Evolutionary conservation across 2,329 filamentous ascomycete species (phyloP).

Genomic region (Cladosporium cucumerinum): DNA sequence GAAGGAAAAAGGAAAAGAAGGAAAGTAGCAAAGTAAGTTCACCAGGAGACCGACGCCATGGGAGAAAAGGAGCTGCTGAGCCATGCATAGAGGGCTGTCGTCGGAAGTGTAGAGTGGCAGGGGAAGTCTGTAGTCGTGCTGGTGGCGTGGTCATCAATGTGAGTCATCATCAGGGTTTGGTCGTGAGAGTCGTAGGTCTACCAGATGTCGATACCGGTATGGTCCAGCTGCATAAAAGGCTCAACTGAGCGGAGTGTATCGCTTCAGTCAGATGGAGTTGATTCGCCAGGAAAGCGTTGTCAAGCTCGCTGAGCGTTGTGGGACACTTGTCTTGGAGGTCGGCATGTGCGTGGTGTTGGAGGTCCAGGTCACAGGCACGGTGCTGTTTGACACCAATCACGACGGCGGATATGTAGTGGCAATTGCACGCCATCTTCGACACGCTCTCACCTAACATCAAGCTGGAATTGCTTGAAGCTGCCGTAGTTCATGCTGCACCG

Average conservation of each 20-base stretch:
- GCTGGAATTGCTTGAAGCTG: constrained; percentile 79
- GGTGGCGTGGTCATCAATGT: background rate
- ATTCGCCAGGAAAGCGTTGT: background rate
- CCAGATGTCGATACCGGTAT: background rate
- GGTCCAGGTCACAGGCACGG: background rate
- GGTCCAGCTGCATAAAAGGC: background rate
- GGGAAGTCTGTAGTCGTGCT: background rate
- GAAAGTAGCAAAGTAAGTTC: background rate
- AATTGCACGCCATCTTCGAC: background rate
- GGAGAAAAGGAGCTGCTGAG: background rate
- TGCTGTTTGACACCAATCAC: background rate
- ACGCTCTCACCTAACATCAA: constrained; percentile 66
- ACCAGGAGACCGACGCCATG: background rate
- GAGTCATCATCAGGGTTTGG: background rate
- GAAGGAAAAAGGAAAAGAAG: background rate
- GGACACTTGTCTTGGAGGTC: background rate
- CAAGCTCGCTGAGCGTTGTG: background rate
- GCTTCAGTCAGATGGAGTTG: background rate
- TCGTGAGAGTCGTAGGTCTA: background rate
- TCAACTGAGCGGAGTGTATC: background rate
- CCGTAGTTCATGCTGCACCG: constrained; percentile 60
- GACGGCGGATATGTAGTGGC: background rate
- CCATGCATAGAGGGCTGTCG: background rate
- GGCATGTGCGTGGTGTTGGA: background rate
- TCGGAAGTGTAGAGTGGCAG: background rate